Evolutionary conservation across 129 eudicot species (phyloP).

Genomic region (Flaveria sonorensis): DNA sequence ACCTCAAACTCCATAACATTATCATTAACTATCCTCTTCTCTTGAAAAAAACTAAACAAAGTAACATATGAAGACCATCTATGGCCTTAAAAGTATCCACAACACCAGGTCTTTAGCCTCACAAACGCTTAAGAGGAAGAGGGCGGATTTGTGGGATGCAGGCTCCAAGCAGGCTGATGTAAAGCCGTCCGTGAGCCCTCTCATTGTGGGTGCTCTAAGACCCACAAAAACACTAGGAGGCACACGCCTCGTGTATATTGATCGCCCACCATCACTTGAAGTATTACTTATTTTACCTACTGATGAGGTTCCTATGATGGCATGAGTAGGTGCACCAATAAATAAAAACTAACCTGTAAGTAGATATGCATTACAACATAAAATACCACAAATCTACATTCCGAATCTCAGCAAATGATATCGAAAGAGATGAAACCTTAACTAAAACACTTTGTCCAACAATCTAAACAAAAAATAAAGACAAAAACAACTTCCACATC

Average conservation of each 20-base stretch:
- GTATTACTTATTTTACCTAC: background rate
- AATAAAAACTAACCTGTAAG: slow-evolving; percentile 5
- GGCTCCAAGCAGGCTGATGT: too few species aligned
- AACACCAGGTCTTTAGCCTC: too few species aligned
- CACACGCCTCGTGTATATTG: background rate
- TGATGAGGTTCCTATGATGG: background rate
- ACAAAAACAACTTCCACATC: slow-evolving; percentile 22
- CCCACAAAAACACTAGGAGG: background rate
- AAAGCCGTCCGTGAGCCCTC: too few species aligned
- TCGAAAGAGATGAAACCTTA: background rate
- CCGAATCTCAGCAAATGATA: slow-evolving; percentile 15
- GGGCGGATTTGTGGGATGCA: too few species aligned
- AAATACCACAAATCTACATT: slow-evolving; percentile 20
- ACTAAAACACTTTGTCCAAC: slow-evolving; percentile 24
- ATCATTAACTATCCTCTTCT: too few species aligned
- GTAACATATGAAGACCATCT: too few species aligned
- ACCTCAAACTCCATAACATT: too few species aligned
- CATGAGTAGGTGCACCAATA: background rate
- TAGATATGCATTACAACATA: slow-evolving; percentile 23
- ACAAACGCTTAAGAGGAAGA: too few species aligned
- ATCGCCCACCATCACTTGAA: background rate
- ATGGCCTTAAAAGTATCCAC: too few species aligned
- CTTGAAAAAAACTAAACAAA: too few species aligned
- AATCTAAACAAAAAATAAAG: slow-evolving; percentile 13
- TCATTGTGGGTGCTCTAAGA: too few species aligned